A percentile compares a stretch with the other conserved stretches of the same genome.
Evolutionary conservation across 2,329 filamentous ascomycete species (phyloP).

Genomic region (Xylaria sp.): DNA sequence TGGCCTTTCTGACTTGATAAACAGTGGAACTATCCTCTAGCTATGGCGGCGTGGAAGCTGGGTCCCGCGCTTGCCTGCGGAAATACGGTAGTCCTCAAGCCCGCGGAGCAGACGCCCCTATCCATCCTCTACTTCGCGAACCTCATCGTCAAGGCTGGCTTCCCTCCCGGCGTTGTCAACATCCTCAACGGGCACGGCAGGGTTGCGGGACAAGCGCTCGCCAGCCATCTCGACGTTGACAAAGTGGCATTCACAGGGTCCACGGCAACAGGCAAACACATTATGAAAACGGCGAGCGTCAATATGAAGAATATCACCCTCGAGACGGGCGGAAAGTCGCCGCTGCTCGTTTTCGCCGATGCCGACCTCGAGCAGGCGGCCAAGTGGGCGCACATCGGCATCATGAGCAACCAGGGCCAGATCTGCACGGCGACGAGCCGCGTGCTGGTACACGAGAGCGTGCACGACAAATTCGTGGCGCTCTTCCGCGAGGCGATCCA

Average conservation of each 20-base stretch:
- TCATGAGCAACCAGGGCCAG: slow-evolving; percentile 68
- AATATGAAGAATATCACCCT: slow-evolving; percentile 71
- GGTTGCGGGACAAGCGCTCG: slow-evolving; percentile 71
- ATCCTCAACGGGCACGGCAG: slow-evolving; percentile 74
- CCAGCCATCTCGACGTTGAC: slow-evolving; percentile 70
- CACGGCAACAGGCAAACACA: slow-evolving; percentile 72
- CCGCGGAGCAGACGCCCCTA: slow-evolving; percentile 71
- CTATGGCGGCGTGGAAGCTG: slow-evolving; percentile 78
- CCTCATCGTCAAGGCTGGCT: slow-evolving; percentile 74
- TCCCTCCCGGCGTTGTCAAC: slow-evolving; percentile 79
- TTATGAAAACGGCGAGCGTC: slow-evolving; percentile 76
- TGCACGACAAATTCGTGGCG: slow-evolving; percentile 68
- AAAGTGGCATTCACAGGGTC: slow-evolving; percentile 83
- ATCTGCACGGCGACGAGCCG: slow-evolving; percentile 70
- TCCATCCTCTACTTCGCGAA: slow-evolving; percentile 69
- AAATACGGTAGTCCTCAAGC: slow-evolving; percentile 68
- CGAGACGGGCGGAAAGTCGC: slow-evolving; percentile 71
- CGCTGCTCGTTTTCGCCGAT: slow-evolving; percentile 68
- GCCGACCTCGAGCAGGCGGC: slow-evolving; percentile 71
- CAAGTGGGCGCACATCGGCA: slow-evolving; percentile 59
- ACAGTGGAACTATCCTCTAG: slow-evolving; percentile 50
- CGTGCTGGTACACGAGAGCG: slow-evolving; percentile 65
- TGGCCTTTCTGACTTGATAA: not conserved
- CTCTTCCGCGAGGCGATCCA: slow-evolving; percentile 65
- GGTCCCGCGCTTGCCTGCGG: slow-evolving; percentile 72